These are phyloP conservation scores for Pseudocercospora fijiensis DNA, from an alignment of 2,329 filamentous ascomycete species.

Conservation along the genomic window DNA sequence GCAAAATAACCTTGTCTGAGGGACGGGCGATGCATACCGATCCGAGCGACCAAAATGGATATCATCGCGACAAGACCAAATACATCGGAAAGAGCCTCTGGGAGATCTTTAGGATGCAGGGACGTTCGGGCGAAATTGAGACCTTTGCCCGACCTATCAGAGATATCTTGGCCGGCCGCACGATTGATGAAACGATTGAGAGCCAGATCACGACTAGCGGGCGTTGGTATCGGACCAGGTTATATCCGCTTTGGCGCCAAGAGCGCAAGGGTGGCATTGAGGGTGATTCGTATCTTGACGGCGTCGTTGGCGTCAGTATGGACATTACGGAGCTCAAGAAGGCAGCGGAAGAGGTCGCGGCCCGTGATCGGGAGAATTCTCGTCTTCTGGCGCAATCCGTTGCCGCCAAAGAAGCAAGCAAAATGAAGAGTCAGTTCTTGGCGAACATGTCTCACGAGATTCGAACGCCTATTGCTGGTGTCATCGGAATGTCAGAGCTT, in stretches of 20 bases:
- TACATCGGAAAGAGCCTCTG: constrained; percentile 63
- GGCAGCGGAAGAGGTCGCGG: constrained; percentile 61
- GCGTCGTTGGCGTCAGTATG: constrained; percentile 76
- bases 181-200: constrained; percentile 63
- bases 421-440: constrained; percentile 76
- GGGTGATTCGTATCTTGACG: constrained; percentile 59
- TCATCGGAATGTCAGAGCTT: constrained; percentile 77
- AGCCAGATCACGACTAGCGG: constrained; percentile 57
- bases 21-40: constrained; percentile 51
- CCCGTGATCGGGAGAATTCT: constrained; percentile 65
- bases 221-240: constrained; percentile 69
- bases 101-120: constrained; percentile 55
- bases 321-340: constrained; percentile 72
- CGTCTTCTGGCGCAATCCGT: constrained; percentile 71
- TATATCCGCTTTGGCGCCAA: constrained; percentile 64
- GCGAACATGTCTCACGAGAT: constrained; percentile 57
- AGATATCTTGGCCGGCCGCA: constrained; percentile 62
- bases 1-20: constrained; percentile 67
- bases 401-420: constrained; percentile 75
- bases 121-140: constrained; percentile 36
- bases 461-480: constrained; percentile 67
- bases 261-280: constrained; percentile 54
- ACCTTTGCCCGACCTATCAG: constrained; percentile 60
- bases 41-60: neutral
- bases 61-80: constrained; percentile 22